phyloP scores from a whole-genome alignment of 805 yeast genomes.

The Sugiyamaella marilandica region DNA sequence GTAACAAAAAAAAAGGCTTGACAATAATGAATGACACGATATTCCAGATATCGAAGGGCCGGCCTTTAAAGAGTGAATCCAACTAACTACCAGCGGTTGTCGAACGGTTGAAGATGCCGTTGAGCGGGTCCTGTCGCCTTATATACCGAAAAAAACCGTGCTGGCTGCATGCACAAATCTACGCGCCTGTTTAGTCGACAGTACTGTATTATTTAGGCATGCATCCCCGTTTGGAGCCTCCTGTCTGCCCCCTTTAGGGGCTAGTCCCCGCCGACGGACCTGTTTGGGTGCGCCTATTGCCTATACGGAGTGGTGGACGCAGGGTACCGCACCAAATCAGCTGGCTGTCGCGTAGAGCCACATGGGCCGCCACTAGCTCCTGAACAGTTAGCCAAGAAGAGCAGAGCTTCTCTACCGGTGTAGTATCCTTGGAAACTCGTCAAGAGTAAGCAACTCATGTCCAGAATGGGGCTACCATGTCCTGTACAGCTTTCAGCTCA shows the following conservation, averaged over 20 bases:
- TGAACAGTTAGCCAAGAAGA: too few relatives aligned
- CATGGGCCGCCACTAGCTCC: too few relatives aligned
- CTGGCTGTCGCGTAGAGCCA: neutral
- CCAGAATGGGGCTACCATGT: too few relatives aligned
- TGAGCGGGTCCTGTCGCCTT: too few relatives aligned
- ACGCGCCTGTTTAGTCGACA: neutral
- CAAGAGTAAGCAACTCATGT: too few relatives aligned
- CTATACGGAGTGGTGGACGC: neutral
- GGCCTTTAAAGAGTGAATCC: neutral
- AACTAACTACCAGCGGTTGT: neutral
- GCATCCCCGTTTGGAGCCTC: neutral
- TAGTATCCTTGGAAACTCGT: too few relatives aligned
- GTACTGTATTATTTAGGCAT: neutral
- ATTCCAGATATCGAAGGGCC: slow-evolving; percentile 1
- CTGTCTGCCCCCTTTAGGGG: neutral
- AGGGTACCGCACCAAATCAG: neutral
- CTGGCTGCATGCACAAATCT: neutral
- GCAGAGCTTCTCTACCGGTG: too few relatives aligned
- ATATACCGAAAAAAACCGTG: neutral
- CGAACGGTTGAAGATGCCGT: neutral
- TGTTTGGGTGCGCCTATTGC: neutral
- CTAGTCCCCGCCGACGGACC: neutral
- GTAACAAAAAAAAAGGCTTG: neutral
- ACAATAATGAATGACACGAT: neutral
- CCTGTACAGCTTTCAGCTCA: too few relatives aligned